phyloP scores from a whole-genome alignment of 345 rosid genomes.

The Jatropha curcas region DNA sequence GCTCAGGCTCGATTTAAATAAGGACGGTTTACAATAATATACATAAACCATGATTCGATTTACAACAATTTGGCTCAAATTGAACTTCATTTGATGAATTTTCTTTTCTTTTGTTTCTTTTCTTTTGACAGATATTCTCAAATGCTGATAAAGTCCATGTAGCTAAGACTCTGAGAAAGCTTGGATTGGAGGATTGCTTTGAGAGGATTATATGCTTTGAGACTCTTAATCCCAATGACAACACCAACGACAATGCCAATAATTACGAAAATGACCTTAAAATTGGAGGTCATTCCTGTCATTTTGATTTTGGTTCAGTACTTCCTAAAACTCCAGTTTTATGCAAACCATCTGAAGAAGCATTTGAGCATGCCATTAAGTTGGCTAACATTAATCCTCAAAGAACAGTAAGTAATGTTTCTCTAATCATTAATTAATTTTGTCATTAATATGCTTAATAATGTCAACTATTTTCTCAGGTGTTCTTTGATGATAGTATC shows the following conservation, averaged over 20 bases:
- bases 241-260: background rate
- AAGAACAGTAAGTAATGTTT: conserved; percentile 18
- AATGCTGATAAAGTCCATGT: conserved; percentile 70
- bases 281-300: background rate
- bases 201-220: conserved; percentile 83
- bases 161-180: conserved; percentile 43
- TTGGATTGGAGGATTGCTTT: conserved; percentile 75
- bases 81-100: too few species aligned
- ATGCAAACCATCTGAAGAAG: conserved; percentile 27
- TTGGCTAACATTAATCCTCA: conserved; percentile 24
- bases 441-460: background rate
- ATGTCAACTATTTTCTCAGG: conserved; percentile 32
- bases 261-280: background rate
- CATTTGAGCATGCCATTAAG: conserved; percentile 20
- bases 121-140: conserved; percentile 59
- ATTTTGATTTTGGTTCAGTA: background rate
- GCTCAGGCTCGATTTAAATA: too few species aligned
- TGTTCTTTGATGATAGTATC: conserved; percentile 66
- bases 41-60: too few species aligned
- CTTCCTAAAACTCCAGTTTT: conserved; percentile 14
- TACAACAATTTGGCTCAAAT: too few species aligned
- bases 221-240: conserved; percentile 57
- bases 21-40: too few species aligned
- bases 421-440: background rate
- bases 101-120: background rate